Evolutionary conservation across 2,329 filamentous ascomycete genomes (phyloP), one percentile per base, ranked within the genome.

Genomic region (Fusarium sp.): DNA sequence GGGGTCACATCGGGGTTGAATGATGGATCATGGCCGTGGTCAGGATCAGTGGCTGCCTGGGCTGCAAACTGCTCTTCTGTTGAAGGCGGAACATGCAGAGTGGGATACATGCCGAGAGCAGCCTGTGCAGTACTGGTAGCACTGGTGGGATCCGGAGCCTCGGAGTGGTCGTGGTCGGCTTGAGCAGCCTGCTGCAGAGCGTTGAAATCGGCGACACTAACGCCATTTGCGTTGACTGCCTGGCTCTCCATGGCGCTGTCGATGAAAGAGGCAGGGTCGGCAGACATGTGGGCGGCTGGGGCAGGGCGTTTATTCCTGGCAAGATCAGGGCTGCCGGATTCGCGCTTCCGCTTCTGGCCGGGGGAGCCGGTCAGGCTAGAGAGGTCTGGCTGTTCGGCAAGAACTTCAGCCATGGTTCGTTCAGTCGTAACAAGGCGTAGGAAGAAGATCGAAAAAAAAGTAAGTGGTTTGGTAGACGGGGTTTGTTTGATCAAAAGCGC

Each of bases 81-180:
- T 5, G 85, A 80, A 21, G 83, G 81, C 5, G 86, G 86, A 4
- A 88, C 83, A 66, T 88, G 86, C 5, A 88, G 78, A 3, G 85
- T 86, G 7, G 86, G 86, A 72, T 87, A 88, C 82, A 88, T 86
- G 56, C 83, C 83, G 4, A 88, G 78, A 27, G 86, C 86, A 14
- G 87, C 87, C 39, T 87, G 86, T 7, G 87, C 87, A 15, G 87
- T 88, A 70, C 81, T 88, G 6, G 86, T 87, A 20, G 85, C 86
- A 70, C 83, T 85, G 55, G 82, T 79, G 13, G 83, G 80, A 66
- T 87, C 84, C 14, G 83, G 74, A 11, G 80, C 75, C 50, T 85
- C 84, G 14, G 79, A 77, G 64, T 85, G 83, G 18, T 84, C 78
- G 23, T 85, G 83, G 25, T 84, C 77, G 18, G 75, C 78, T 42